Base-by-base conservation (phyloP, 2,329 filamentous ascomycete genomes). In the Sarocladiaceae sp. region DNA sequence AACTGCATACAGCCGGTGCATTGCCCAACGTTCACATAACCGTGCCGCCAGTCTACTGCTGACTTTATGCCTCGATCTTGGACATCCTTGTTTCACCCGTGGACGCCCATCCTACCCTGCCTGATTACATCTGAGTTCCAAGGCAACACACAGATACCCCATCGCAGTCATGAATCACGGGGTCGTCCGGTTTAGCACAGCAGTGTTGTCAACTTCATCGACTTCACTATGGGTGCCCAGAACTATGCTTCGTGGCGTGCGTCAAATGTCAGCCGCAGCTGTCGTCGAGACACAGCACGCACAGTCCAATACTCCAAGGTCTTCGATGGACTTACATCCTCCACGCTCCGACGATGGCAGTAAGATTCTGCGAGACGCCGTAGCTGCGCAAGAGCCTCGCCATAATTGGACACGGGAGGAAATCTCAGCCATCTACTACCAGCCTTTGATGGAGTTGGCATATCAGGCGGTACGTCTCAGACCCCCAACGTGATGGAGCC, bases 361-460 rank as follows among this genome's bases (percentile, higher is more conserved):
- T 9, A 21, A 41, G 43, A 62, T 72, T 18, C 51, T 76, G 27
- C 62, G 56, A 6, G 61, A 66, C 52, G 84, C 85, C 7, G 70
- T 85, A 18, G 69, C 74, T 34, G 80, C 83, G 18, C 73, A 66
- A 1, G 66, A 59, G 5, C 77, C 85, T 11, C 73, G 87, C 41
- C 83, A 82, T 56, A 76, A 82, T 62, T 95, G 88, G 89, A 87
- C 86, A 5, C 80, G 76, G 51, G 81, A 90, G 51, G 85, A 95
- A 66, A 88, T 95, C 50, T 70, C 82, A 9, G 78, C 85, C 51
- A 83, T 95, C 54, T 94, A 93, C 67, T 78, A 90, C 58, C 83
- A 83, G 42, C 86, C 88, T 13, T 69, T 94, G 59, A 83, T 90
- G 70, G 84, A 91, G 58, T 68, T 95, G 55, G 76, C 83, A 7